Conservation (phyloP, 2,329 filamentous ascomycete species). For the Phyllachora maydis region DNA sequence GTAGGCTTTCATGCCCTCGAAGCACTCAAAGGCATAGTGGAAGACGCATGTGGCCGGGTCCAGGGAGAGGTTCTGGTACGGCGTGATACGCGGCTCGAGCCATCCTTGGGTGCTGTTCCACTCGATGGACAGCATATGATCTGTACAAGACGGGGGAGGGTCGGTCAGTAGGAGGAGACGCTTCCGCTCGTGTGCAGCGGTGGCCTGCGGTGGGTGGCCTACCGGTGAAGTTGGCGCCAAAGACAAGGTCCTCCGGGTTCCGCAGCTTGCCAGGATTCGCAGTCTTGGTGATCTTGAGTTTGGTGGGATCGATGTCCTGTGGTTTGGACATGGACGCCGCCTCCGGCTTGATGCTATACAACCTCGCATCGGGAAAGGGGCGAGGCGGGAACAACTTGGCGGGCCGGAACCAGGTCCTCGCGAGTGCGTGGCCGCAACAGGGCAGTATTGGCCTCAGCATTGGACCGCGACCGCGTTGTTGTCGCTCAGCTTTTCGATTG, state of each 20-base stretch:
- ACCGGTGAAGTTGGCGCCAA: conserved; percentile 85
- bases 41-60: conserved; percentile 94
- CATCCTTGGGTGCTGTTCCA: conserved; percentile 79
- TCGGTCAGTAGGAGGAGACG: too few relatives aligned
- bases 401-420: too few relatives aligned
- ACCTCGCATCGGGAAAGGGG: conserved; percentile 16
- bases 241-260: conserved; percentile 66
- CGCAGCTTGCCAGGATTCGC: conserved; percentile 52
- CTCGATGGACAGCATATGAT: conserved; percentile 93
- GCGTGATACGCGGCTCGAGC: conserved; percentile 63
- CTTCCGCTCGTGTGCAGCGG: too few relatives aligned
- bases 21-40: conserved; percentile 96
- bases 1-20: conserved; percentile 99
- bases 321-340: conserved; percentile 29
- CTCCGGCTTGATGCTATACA: conserved; percentile 31
- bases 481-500: too few relatives aligned
- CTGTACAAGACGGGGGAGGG: too few relatives aligned
- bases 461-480: too few relatives aligned
- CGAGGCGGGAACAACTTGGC: too few relatives aligned
- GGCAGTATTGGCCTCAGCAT: too few relatives aligned
- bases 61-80: conserved; percentile 92
- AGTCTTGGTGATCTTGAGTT: conserved; percentile 56
- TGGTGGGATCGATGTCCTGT: conserved; percentile 54
- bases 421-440: too few relatives aligned
- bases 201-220: too few relatives aligned